Base-by-base conservation (phyloP, 495 filamentous ascomycete species). In the Aspergillus incahuasiensis region DNA sequence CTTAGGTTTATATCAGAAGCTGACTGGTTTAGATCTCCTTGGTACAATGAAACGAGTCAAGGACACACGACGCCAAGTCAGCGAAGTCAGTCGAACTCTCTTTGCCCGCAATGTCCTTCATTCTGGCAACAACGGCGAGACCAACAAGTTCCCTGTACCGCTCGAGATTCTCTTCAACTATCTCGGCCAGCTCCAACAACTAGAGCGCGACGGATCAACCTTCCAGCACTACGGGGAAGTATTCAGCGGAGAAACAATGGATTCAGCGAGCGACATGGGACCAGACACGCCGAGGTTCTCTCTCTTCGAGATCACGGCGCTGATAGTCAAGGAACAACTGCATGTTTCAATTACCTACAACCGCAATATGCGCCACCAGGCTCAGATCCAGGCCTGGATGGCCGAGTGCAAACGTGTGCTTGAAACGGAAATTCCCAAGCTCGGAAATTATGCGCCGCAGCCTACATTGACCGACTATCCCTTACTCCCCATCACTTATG, bases 151-250 rank as follows among this genome's bases (percentile, higher is more conserved):
- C 30, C 62, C 67, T 20, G 77, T 79, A 63, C 86, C 86, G 1
- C 69, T 88, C 43, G 87, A 90, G 69, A 79, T 89, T 30, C 21
- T 85, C 4, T 86, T 89, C 65, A 88, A 85, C 57, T 88, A 88
- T 59, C 75, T 83, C 25, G 86, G 84, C 3, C 72, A 76, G 11
- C 68, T 81, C 34, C 83, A 86, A 53, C 79, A 83, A 47, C 65
- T 86, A 4, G 82, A 85, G 63, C 73, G 79, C 1, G 69, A 76
- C 9, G 80, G 85, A 35, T 78, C 82, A 0, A 65, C 88, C 4
- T 76, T 89, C 64, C 78, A 82, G 42, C 78, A 79, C 54, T 78
- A 79, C 18, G 84, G 86, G 38, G 79, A 82, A 39, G 65, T 63
- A 1, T 70, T 72, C 18, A 67, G 72, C 47, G 70, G 65, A 16